Base-by-base conservation (phyloP, 1,139 yeast species). In the Suzukiozyma palmioleophila region DNA sequence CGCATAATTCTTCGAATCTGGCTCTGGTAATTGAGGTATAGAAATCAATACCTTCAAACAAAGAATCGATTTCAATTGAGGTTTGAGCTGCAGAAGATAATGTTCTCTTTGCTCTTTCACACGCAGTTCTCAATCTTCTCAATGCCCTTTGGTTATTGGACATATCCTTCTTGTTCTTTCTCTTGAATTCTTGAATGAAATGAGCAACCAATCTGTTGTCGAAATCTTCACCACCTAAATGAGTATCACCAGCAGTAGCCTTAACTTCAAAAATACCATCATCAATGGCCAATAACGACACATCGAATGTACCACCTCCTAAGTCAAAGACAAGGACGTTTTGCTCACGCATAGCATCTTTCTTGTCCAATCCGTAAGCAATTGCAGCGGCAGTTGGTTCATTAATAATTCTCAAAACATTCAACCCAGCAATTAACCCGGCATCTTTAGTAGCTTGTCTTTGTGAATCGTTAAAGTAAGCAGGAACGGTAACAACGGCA, bases 261-360 rank as follows among this genome's bases (percentile, higher is more conserved):
- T 88, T 87, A 58, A 89, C 97, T 70, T 89, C 95, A 66, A 89
- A 89, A 54, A 89, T 86, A 79, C 97, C 97, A 51, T 88, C 96
- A 67, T 89, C 95, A 64, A 89, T 89, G 41, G 92, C 83, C 56
- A 89, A 77, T 53, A 89, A 76, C 32, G 97, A 89, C 43, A 89
- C 97, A 85, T 89, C 97, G 68, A 89, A 89, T 59, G 97, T 89
- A 78, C 97, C 97, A 75, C 97, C 97, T 80, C 97, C 97, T 61
- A 89, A 77, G 69, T 89, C 97, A 69, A 88, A 89, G 58, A 89
- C 88, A 60, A 89, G 78, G 43, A 89, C 94, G 62, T 87, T 84
- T 75, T 87, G 87, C 72, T 69, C 73, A 40, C 47, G 44, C 28
- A 54, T 79, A 54, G 75, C 74, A 50, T 82, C 81, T 39, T 85